Evolutionary conservation across 2,329 filamentous ascomycete species (phyloP), one percentile per base, ranked within the genome.

Genomic region (Scytalidium sp.): DNA sequence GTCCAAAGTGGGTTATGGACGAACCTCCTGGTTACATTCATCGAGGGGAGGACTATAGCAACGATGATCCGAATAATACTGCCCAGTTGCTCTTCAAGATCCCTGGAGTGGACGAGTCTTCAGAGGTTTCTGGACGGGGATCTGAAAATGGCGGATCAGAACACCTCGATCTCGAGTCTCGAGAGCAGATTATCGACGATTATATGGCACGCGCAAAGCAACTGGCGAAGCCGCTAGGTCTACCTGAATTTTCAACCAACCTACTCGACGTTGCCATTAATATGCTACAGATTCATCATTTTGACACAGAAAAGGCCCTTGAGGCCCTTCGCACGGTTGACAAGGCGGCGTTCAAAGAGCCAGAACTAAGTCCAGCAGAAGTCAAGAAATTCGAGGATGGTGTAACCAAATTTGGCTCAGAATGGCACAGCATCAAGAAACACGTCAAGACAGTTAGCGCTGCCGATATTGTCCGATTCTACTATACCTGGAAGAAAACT

Each of bases 401-500:
- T 39, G 89, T 99, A 10, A 74, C 81, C 43, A 96, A 94, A 65
- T 96, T 87, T 63, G 94, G 94, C 19, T 97, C 93, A 0, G 94
- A 99, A 69, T 83, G 96, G 60, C 81, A 90, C 57, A 80, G 81
- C 43, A 87, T 97, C 52, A 90, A 85, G 56, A 85, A 88, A 58
- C 88, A 96, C 66, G 89, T 97, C 61, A 92, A 90, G 68, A 89
- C 86, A 0, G 83, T 94, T 58, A 83, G 82, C 39, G 84, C 91
- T 54, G 84, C 86, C 45, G 83, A 90, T 51, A 87, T 97, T 54
- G 90, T 96, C 21, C 88, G 94, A 3, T 95, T 88, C 65, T 99
- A 97, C 70, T 99, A 99, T 67, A 89, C 89, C 57, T 99, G 94
- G 94, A 99, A 99, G 73, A 97, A 97, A 70, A 90, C 90, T 0